phyloP scores from a whole-genome alignment of 768 basidiomycete genomes.

The Daedaleopsis sinensis region DNA sequence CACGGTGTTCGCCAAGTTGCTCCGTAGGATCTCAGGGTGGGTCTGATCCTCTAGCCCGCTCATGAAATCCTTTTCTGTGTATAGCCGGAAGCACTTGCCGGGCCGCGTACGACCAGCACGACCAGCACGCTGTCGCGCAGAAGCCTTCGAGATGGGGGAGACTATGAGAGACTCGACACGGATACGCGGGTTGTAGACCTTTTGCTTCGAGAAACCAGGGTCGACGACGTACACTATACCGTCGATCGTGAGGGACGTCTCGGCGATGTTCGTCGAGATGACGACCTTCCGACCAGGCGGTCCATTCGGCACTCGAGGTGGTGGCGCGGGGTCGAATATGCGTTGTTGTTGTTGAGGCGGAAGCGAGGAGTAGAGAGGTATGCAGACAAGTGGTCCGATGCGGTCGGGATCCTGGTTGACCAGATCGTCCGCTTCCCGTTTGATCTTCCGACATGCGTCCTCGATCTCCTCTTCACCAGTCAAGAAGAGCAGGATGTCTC shows the following conservation, averaged over 20 bases:
- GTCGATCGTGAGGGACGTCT: constrained; percentile 96
- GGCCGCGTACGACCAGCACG: constrained; percentile 96
- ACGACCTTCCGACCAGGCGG: constrained; percentile 93
- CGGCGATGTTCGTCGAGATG: constrained; percentile 95
- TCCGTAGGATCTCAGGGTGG: constrained; percentile 92
- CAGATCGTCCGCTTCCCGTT: constrained; percentile 86
- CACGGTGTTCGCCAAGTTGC: constrained; percentile 92
- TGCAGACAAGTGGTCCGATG: constrained; percentile 86
- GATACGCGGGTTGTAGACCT: constrained; percentile 97
- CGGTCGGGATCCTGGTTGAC: constrained; percentile 66
- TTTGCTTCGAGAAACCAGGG: constrained; percentile 97
- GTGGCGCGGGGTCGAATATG: constrained; percentile 91
- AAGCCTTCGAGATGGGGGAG: constrained; percentile 95
- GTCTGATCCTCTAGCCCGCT: constrained; percentile 96
- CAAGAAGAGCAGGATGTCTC: constrained; percentile 92
- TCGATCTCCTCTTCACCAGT: constrained; percentile 99
- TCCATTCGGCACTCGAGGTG: constrained; percentile 58
- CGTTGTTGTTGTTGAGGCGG: constrained; percentile 94
- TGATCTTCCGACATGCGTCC: constrained; percentile 93
- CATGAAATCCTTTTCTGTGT: constrained; percentile 98
- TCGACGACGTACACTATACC: constrained; percentile 99
- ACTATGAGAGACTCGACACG: constrained; percentile 94
- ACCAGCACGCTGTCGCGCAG: constrained; percentile 94
- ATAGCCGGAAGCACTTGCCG: constrained; percentile 96
- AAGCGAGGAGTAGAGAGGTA: constrained; percentile 94